phyloP scores from a whole-genome alignment of 129 eudicot genomes.

The Ambrosia trifida region DNA sequence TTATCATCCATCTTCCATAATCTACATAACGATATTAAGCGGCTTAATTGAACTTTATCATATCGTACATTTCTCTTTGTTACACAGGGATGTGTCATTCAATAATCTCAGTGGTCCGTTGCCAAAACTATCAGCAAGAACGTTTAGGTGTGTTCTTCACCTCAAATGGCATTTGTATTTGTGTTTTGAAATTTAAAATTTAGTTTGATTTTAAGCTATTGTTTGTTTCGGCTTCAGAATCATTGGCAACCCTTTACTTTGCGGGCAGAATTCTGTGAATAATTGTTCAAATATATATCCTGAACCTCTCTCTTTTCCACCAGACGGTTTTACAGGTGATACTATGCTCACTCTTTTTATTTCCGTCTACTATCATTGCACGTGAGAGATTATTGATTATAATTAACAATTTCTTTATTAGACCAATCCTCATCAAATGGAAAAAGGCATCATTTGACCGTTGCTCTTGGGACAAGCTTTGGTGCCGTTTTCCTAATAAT shows the following conservation, averaged over 20 bases:
- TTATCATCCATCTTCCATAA: constrained; percentile 10
- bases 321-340: constrained; percentile 60
- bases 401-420: constrained; percentile 28
- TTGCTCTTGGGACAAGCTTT: constrained; percentile 77
- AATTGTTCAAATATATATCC: constrained; percentile 82
- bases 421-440: constrained; percentile 48
- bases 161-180: neutral
- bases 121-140: constrained; percentile 41
- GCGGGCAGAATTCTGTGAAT: constrained; percentile 61
- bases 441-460: constrained; percentile 58
- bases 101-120: constrained; percentile 41
- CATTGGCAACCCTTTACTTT: constrained; percentile 79
- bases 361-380: neutral
- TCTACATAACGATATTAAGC: constrained; percentile 4
- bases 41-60: constrained; percentile 1
- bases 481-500: constrained; percentile 55
- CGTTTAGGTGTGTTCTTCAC: constrained; percentile 33
- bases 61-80: neutral
- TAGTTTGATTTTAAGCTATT: constrained; percentile 7
- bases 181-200: neutral
- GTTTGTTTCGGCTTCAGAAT: constrained; percentile 46
- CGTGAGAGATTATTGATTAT: constrained; percentile 1
- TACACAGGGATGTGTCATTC: constrained; percentile 34
- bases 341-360: neutral
- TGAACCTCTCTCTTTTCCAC: constrained; percentile 77